Base-by-base conservation (phyloP, 768 basidiomycete genomes). In the Mycena floridula region DNA sequence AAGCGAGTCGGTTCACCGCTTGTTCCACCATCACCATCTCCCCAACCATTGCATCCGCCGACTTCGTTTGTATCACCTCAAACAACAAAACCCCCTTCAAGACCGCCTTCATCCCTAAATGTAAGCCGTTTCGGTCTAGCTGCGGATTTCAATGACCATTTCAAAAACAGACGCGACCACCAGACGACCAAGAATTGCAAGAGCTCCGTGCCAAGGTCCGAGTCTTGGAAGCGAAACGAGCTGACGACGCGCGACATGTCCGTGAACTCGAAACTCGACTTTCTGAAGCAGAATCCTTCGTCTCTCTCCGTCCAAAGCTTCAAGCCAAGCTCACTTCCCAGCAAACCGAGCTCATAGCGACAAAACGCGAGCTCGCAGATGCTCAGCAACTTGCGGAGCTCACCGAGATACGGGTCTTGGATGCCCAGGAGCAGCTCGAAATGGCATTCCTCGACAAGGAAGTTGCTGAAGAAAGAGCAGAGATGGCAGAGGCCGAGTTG, bases 371-470 rank as follows among this genome's bases (percentile, higher is more conserved):
- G 45, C 69, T 91, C 24, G 76, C 85, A 2, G 91, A 95, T 53
- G 65, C 81, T 7, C 74, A 85, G 48, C 85, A 90, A 47, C 68
- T 91, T n/a, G 72, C 81, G 0, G 74, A 82, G 25, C 67, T 91
- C 25, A 68, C 82, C 0, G 89, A 94, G 50, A 67, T 66, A 13
- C 74, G 87, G 20, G 68, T 89, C 1, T 65, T 82, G 2, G 95
- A 98, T 59, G 60, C 85, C 1, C 80, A 87, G 42, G 95, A 97
- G 46, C 89, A 94, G 58, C 66, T 98, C 28, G 96, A 99, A 67
- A 92, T 97, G 85, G 74, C 82, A 3, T 89, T 89, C 76, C 65
- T 99, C 53, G 96, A 99, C 60, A 92, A 91, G 65, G 96, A 99
- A 61, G 82, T 98, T 28, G 94, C 95, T 0, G 96, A 98, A 58